Percentiles rank a stretch among this genome's conserved stretches.
Conservation (phyloP, 2,329 filamentous ascomycete species). For the Colletotrichum tropicale region DNA sequence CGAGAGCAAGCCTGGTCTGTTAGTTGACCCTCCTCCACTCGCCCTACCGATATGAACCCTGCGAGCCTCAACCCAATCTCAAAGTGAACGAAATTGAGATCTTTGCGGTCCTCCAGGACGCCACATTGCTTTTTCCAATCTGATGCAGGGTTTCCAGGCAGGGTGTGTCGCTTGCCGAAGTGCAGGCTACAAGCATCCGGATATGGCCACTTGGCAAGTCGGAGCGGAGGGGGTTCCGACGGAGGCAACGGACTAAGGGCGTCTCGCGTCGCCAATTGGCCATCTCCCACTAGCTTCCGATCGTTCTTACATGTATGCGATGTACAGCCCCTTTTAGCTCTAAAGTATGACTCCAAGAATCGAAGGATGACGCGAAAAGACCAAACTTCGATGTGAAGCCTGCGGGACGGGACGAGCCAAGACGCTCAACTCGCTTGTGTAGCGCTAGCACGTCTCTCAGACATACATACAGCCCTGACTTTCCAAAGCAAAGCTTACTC, state of each 20-base stretch:
- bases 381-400: background rate
- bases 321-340: background rate
- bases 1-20: background rate
- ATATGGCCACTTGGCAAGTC: background rate
- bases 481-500: background rate
- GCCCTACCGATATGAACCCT: background rate
- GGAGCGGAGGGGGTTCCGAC: no score
- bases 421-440: background rate
- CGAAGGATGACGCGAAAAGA: background rate
- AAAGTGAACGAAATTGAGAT: background rate
- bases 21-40: background rate
- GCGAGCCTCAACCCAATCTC: background rate
- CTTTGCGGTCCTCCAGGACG: background rate
- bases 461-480: background rate
- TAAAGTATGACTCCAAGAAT: background rate
- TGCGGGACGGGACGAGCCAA: background rate
- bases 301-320: background rate
- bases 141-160: background rate
- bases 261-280: background rate
- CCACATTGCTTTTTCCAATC: background rate
- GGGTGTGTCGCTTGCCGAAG: background rate
- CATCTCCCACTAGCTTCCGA: background rate
- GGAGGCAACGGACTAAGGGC: background rate
- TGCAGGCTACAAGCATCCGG: background rate
- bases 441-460: background rate